A percentile compares a stretch with the other conserved stretches of the same genome.
Evolutionary conservation across 2,329 filamentous ascomycete species (phyloP).

Genomic region (Alternaria viburni): DNA sequence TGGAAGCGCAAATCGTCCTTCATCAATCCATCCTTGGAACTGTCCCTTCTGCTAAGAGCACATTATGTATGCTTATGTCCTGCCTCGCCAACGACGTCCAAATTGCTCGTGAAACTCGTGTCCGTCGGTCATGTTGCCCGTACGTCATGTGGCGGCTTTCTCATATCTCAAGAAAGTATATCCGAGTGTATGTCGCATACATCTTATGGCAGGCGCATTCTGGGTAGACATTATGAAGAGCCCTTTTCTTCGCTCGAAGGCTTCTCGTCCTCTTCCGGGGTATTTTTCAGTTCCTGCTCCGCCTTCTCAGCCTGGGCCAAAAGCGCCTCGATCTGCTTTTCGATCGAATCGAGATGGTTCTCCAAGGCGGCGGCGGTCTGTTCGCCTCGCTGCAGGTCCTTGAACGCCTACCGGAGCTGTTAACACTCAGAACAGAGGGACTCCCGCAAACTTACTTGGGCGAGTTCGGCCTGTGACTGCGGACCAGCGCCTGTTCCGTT

Average conservation of each 20-base stretch:
- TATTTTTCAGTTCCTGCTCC: constrained; percentile 35
- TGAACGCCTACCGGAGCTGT: constrained; percentile 53
- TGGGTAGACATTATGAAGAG: constrained; percentile 13
- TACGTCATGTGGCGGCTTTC: background rate
- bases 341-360: constrained; percentile 60
- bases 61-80: background rate
- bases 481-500: constrained; percentile 31
- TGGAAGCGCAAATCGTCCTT: background rate
- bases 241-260: constrained; percentile 21
- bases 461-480: constrained; percentile 43
- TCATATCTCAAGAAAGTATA: background rate
- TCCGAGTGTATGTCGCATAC: background rate
- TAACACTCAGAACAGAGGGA: constrained; percentile 8
- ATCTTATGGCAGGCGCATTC: background rate
- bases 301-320: constrained; percentile 57
- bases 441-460: constrained; percentile 31
- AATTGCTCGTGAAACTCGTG: background rate
- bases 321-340: constrained; percentile 62
- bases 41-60: background rate
- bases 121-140: background rate
- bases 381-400: constrained; percentile 62
- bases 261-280: constrained; percentile 21
- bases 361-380: constrained; percentile 62
- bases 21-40: background rate
- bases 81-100: background rate